Conservation (phyloP, 129 eudicot genomes). For the Saposhnikovia divaricata region DNA sequence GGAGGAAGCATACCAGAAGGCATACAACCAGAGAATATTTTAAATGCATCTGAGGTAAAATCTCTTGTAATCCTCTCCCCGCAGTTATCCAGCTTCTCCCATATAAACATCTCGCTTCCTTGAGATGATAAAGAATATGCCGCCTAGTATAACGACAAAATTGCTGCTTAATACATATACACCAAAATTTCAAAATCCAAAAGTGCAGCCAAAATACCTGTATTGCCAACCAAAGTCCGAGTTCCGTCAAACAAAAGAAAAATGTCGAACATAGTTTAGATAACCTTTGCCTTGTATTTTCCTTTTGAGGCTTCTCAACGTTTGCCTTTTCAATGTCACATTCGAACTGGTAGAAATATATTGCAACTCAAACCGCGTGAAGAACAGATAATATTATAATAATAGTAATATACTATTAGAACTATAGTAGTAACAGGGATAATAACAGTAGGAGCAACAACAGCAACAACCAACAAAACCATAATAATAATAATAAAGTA, state of each 20-base stretch:
- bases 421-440: neutral
- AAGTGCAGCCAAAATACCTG: constrained; percentile 41
- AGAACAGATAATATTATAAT: neutral
- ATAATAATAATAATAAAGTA: neutral
- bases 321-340: constrained; percentile 12
- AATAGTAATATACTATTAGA: neutral
- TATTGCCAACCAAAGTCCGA: constrained; percentile 64
- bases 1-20: constrained; percentile 51
- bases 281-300: constrained; percentile 34
- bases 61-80: constrained; percentile 36
- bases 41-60: constrained; percentile 37
- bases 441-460: neutral
- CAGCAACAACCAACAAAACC: too few species aligned
- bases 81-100: constrained; percentile 42
- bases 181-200: neutral
- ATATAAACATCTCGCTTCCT: constrained; percentile 33
- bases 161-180: neutral
- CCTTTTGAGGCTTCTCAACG: constrained; percentile 27
- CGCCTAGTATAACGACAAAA: constrained; percentile 37
- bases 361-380: neutral
- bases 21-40: constrained; percentile 24
- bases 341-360: constrained; percentile 31
- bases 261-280: constrained; percentile 26
- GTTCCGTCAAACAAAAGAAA: constrained; percentile 46
- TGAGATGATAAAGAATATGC: constrained; percentile 49